Evolutionary conservation across 768 basidiomycete species (phyloP).

Genomic region (Russula sp.): DNA sequence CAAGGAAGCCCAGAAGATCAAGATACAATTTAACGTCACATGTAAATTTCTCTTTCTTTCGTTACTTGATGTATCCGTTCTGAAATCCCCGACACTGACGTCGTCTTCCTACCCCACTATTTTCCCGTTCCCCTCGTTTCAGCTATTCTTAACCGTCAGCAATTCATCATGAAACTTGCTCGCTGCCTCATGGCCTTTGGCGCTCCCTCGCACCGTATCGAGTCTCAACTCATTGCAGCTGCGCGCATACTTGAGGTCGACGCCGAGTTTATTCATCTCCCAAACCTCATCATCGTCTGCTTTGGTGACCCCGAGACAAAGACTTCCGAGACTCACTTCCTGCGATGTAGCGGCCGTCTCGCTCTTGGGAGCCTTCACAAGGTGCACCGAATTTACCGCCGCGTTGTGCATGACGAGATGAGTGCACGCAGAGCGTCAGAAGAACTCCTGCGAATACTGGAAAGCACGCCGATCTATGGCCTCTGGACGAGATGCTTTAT

Average conservation of each 20-base stretch:
- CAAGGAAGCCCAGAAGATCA: constrained; percentile 60
- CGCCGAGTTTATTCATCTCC: constrained; percentile 87
- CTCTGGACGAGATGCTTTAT: constrained; percentile 59
- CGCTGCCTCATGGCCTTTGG: constrained; percentile 88
- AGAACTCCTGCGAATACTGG: constrained; percentile 60
- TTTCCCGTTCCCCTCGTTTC: background rate
- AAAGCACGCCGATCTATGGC: constrained; percentile 62
- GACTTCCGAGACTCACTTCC: constrained; percentile 84
- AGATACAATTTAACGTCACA: constrained; percentile 72
- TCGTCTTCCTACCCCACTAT: background rate
- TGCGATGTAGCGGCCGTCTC: constrained; percentile 73
- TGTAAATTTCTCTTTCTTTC: constrained; percentile 44
- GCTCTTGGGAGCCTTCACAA: constrained; percentile 82
- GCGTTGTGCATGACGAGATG: constrained; percentile 89
- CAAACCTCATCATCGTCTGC: constrained; percentile 77
- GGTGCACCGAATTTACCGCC: constrained; percentile 80
- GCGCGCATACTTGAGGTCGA: constrained; percentile 87
- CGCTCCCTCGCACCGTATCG: constrained; percentile 90
- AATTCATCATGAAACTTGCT: constrained; percentile 83
- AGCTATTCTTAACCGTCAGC: constrained; percentile 80
- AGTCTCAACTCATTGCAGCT: constrained; percentile 85
- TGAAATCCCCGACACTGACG: constrained; percentile 1
- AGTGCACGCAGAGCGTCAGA: constrained; percentile 73
- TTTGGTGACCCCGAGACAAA: constrained; percentile 90
- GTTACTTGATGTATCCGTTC: background rate